Conservation (phyloP, 345 rosid species). For the Populus tremula region DNA sequence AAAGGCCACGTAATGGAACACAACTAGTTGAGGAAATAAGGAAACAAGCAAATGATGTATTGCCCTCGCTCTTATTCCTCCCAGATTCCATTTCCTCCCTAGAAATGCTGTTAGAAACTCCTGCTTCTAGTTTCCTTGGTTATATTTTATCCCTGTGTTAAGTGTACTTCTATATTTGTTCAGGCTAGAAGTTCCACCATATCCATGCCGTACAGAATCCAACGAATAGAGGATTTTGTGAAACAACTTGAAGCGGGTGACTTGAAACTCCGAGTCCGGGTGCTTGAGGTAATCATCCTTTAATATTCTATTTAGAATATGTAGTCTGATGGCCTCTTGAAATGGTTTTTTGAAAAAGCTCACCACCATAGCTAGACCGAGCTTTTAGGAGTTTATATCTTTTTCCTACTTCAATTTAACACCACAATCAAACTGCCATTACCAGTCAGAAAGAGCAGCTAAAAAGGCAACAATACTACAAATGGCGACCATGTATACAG, state of each 20-base stretch:
- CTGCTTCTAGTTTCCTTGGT: neutral
- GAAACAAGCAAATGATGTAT: slow-evolving; percentile 90
- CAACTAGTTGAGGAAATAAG: slow-evolving; percentile 70
- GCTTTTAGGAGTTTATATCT: too few relatives aligned
- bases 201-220: slow-evolving; percentile 84
- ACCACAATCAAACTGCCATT: neutral
- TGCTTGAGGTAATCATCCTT: slow-evolving; percentile 67
- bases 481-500: slow-evolving; percentile 90
- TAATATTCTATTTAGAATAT: neutral
- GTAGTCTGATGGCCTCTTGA: neutral
- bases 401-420: neutral
- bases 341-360: too few relatives aligned
- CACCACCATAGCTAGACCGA: too few relatives aligned
- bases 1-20: slow-evolving; percentile 47
- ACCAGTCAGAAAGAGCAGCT: slow-evolving; percentile 91
- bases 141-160: neutral
- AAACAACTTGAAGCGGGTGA: slow-evolving; percentile 89
- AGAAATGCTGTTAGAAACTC: too few relatives aligned
- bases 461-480: slow-evolving; percentile 75
- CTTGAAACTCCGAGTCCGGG: slow-evolving; percentile 84
- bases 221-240: slow-evolving; percentile 78
- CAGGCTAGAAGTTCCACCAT: slow-evolving; percentile 82
- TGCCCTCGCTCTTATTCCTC: neutral
- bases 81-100: neutral
- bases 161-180: slow-evolving; percentile 12